Percentiles rank a stretch among this genome's conserved stretches.
These are phyloP conservation scores for grape (Vitis vinifera) DNA, from an alignment of 164 flowering plant species.

Conservation along the genomic window DNA sequence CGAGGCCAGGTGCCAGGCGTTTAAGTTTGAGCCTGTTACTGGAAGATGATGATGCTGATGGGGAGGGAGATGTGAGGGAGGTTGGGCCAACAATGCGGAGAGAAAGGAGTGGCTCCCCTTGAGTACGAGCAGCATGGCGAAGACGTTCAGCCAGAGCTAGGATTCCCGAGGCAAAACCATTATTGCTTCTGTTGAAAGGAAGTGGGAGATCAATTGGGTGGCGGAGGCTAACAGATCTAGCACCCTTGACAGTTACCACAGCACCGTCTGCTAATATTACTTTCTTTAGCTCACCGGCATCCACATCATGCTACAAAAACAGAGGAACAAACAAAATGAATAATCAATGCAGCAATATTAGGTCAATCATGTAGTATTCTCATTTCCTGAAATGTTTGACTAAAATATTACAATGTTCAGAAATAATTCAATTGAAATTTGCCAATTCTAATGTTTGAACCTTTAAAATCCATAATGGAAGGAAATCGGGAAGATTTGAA, in stretches of 20 bases:
- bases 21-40: constrained; percentile 73
- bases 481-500: too few species aligned
- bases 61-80: constrained; percentile 69
- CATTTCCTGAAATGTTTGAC: too few species aligned
- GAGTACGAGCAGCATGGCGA: constrained; percentile 49
- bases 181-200: constrained; percentile 59
- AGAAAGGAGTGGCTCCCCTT: constrained; percentile 54
- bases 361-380: too few species aligned
- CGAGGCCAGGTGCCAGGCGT: constrained; percentile 89
- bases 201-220: constrained; percentile 84
- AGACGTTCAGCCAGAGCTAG: constrained; percentile 73
- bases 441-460: too few species aligned
- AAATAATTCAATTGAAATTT: too few species aligned
- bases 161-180: constrained; percentile 69
- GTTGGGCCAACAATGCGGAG: constrained; percentile 84
- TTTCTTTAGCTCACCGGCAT: constrained; percentile 89
- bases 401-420: too few species aligned
- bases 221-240: constrained; percentile 90
- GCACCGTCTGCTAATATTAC: constrained; percentile 94
- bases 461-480: too few species aligned
- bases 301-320: constrained; percentile 87
- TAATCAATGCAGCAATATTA: background rate
- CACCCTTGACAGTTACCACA: constrained; percentile 89
- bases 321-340: constrained; percentile 6
- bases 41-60: constrained; percentile 44